These are phyloP conservation scores for Marasmius tenuissimus DNA, from an alignment of 1,284 basidiomycete genomes.

Conservation along the genomic window DNA sequence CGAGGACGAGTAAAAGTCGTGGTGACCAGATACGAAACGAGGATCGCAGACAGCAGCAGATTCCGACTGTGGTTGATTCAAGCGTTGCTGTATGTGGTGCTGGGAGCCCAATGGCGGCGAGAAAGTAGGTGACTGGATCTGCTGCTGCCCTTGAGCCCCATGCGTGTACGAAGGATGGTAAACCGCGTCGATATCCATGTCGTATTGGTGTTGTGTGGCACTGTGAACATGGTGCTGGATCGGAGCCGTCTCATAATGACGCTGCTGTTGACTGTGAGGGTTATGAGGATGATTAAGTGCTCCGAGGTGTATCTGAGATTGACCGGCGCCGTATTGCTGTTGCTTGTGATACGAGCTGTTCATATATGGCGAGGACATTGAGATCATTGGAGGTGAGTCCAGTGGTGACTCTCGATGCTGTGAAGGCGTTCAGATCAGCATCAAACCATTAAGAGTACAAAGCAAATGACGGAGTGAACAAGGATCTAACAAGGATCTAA, in stretches of 20 bases:
- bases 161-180: neutral
- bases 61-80: neutral
- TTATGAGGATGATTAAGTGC: neutral
- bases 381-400: neutral
- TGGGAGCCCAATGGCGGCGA: neutral
- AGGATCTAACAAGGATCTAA: neutral
- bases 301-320: neutral
- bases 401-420: neutral
- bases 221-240: neutral
- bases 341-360: neutral
- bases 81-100: neutral
- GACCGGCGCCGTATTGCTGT: neutral
- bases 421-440: neutral
- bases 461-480: neutral
- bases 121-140: neutral
- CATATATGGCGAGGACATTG: neutral
- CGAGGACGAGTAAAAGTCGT: no score
- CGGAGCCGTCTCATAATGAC: neutral
- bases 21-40: neutral
- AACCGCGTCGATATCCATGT: neutral
- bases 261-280: neutral
- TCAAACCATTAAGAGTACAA: neutral
- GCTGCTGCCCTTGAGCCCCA: neutral
- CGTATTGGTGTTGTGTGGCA: neutral
- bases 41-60: neutral